Percentiles rank a stretch among this genome's conserved stretches.
These are phyloP conservation scores for Colletotrichum kahawae DNA, from an alignment of 2,329 filamentous ascomycete genomes.

Conservation along the genomic window DNA sequence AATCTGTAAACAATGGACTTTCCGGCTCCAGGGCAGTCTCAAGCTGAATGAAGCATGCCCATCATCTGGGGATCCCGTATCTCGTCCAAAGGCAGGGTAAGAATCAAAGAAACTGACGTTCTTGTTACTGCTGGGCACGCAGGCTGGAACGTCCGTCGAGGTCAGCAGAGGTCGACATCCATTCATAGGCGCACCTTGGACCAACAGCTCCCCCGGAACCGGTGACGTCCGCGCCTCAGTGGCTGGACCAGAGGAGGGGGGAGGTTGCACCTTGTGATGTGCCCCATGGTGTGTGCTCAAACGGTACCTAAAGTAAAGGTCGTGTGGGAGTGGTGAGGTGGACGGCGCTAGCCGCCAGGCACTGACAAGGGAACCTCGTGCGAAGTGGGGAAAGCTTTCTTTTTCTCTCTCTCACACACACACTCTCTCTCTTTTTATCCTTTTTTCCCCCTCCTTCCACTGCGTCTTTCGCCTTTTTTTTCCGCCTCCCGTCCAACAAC, in stretches of 20 bases:
- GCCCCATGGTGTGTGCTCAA: not conserved
- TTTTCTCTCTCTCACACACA: not conserved
- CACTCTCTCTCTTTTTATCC: no score
- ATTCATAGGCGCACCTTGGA: not conserved
- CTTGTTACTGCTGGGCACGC: not conserved
- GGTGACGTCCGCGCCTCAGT: constrained; percentile 5
- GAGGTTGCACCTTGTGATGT: not conserved
- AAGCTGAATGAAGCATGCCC: not conserved
- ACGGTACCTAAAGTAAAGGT: not conserved
- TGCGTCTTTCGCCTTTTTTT: not conserved
- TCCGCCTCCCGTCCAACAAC: not conserved
- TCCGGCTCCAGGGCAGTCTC: not conserved
- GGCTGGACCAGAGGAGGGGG: not conserved
- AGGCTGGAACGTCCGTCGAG: not conserved
- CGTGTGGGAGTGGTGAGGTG: not conserved
- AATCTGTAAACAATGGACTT: not conserved
- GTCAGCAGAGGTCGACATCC: not conserved
- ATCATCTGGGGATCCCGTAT: not conserved
- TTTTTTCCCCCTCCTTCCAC: not conserved
- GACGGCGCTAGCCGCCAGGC: not conserved
- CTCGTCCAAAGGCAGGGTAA: not conserved
- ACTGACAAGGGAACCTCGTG: constrained; percentile 21
- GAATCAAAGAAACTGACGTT: not conserved
- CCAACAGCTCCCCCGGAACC: not conserved
- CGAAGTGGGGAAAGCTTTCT: not conserved